These are phyloP conservation scores for Epichloe typhina DNA, from an alignment of 2,329 filamentous ascomycete species.

Conservation along the genomic window DNA sequence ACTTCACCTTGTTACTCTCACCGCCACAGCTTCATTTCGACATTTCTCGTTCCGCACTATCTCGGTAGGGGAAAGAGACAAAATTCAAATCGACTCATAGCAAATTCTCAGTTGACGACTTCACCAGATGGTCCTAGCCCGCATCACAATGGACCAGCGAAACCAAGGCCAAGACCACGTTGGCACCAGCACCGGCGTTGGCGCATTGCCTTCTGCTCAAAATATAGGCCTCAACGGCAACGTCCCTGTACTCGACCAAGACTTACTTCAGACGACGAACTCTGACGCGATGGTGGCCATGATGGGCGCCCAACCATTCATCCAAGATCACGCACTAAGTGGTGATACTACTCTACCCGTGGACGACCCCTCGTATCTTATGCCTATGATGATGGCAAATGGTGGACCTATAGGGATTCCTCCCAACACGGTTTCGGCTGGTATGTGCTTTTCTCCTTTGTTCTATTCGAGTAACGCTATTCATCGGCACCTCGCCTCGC, in stretches of 20 bases:
- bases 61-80: too few relatives aligned
- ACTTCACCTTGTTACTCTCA: neutral
- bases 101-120: neutral
- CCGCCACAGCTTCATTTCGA: neutral
- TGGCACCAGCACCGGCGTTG: neutral
- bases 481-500: neutral
- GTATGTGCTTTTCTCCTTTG: conserved; percentile 11
- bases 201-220: neutral
- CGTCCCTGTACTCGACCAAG: conserved; percentile 2
- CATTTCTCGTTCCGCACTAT: neutral
- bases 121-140: neutral
- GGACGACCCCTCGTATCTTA: conserved; percentile 16
- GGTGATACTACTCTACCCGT: conserved; percentile 12
- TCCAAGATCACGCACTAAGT: conserved; percentile 14
- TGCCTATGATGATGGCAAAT: conserved; percentile 19
- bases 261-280: conserved; percentile 1
- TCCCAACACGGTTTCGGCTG: conserved; percentile 21
- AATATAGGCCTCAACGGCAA: conserved; percentile 3
- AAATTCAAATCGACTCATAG: neutral
- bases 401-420: conserved; percentile 9
- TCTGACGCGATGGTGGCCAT: conserved; percentile 11
- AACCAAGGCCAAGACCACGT: conserved; percentile 3
- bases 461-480: neutral
- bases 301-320: conserved; percentile 13
- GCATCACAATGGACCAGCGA: conserved; percentile 5